These are phyloP conservation scores for Tremellales sp. DNA, from an alignment of 1,284 basidiomycete species.

Conservation along the genomic window DNA sequence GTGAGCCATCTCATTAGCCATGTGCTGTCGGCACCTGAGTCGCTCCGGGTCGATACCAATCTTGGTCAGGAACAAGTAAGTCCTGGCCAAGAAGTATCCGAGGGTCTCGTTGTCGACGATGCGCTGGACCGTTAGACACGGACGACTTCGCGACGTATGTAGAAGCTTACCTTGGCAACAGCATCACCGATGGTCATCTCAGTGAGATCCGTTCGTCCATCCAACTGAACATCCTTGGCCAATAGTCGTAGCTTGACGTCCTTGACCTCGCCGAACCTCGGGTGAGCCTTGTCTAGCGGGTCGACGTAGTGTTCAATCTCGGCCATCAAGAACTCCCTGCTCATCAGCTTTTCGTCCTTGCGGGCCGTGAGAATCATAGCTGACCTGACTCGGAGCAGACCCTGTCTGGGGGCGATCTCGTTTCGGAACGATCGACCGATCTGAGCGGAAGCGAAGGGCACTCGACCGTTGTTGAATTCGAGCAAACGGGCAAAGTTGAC, in stretches of 20 bases:
- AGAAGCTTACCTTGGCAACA: constrained; percentile 55
- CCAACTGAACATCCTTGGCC: constrained; percentile 74
- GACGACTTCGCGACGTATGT: neutral
- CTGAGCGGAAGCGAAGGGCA: constrained; percentile 96
- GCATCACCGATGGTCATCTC: constrained; percentile 82
- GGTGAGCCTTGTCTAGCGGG: constrained; percentile 85
- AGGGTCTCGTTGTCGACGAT: constrained; percentile 95
- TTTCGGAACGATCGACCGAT: constrained; percentile 97
- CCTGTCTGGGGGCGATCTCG: constrained; percentile 95
- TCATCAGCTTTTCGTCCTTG: neutral
- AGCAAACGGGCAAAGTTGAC: constrained; percentile 96
- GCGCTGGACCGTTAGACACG: constrained; percentile 52
- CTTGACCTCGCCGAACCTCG: constrained; percentile 75
- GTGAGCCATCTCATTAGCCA: constrained; percentile 98
- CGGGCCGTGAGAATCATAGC: constrained; percentile 3
- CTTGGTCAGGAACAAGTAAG: constrained; percentile 83
- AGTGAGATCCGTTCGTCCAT: constrained; percentile 65
- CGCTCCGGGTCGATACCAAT: constrained; percentile 86
- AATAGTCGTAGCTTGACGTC: constrained; percentile 73
- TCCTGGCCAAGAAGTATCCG: constrained; percentile 93
- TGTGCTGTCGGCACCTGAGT: constrained; percentile 92
- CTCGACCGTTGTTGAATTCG: constrained; percentile 94
- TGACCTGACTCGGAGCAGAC: constrained; percentile 79
- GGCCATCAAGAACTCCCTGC: constrained; percentile 95
- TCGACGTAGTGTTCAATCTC: constrained; percentile 99